These are phyloP conservation scores for Cordyceps javanica DNA, from an alignment of 2,329 filamentous ascomycete genomes.

Conservation along the genomic window DNA sequence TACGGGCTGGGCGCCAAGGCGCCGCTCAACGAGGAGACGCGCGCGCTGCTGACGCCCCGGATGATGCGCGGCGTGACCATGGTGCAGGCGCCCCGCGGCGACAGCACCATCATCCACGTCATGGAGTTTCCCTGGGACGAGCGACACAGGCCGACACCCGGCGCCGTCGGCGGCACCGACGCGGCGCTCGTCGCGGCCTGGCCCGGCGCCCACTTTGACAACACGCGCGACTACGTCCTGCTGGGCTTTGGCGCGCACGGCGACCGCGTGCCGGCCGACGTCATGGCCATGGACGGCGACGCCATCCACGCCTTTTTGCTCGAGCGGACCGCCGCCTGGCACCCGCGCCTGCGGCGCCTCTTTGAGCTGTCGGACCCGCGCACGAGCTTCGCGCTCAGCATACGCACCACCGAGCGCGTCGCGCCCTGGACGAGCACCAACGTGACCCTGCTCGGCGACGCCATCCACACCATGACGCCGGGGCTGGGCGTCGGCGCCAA, in stretches of 20 bases:
- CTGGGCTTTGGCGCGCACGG: slow-evolving; percentile 12
- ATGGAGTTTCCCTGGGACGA: slow-evolving; percentile 16
- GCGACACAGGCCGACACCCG: not conserved
- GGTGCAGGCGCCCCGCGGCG: slow-evolving; percentile 11
- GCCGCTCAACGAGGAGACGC: slow-evolving; percentile 13
- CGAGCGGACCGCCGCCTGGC: slow-evolving; percentile 7
- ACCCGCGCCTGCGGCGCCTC: slow-evolving; percentile 10
- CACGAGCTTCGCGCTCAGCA: slow-evolving; percentile 12
- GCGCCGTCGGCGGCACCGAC: slow-evolving; percentile 11
- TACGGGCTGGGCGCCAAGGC: slow-evolving; percentile 15
- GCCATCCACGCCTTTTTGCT: slow-evolving; percentile 8
- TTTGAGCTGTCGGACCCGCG: slow-evolving; percentile 12
- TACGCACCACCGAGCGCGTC: slow-evolving; percentile 15
- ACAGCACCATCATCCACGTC: slow-evolving; percentile 15
- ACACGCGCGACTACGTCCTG: slow-evolving; percentile 15
- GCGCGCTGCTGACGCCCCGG: slow-evolving; percentile 5
- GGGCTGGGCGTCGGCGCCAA: slow-evolving; percentile 18
- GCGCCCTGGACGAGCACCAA: slow-evolving; percentile 10
- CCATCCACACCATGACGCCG: slow-evolving; percentile 21
- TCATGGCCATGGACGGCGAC: slow-evolving; percentile 9
- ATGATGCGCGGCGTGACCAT: slow-evolving; percentile 15
- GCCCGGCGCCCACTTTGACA: slow-evolving; percentile 15
- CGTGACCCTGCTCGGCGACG: slow-evolving; percentile 19
- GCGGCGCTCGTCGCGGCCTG: slow-evolving; percentile 9
- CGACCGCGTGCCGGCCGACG: not conserved